Conservation (phyloP, 108 stramenopile species). For the Cyclotella atomus region DNA sequence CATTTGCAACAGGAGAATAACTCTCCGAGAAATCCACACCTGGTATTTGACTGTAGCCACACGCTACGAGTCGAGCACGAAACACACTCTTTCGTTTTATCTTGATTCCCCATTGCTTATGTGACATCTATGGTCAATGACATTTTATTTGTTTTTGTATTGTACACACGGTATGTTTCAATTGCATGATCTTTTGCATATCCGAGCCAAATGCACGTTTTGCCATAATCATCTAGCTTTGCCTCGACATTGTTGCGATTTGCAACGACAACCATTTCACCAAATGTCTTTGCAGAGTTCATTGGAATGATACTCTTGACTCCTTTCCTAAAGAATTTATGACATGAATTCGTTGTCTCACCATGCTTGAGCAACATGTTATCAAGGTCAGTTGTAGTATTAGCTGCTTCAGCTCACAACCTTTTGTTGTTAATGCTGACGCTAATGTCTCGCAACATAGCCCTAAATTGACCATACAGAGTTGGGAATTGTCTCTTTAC, state of each 20-base stretch:
- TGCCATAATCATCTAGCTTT: conserved; percentile 2
- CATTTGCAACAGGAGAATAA: conserved; percentile 16
- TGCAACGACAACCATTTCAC: background rate
- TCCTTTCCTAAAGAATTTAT: conserved; percentile 12
- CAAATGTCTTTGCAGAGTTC: background rate
- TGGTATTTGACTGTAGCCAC: conserved; percentile 18
- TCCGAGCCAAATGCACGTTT: background rate
- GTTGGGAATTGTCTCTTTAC: conserved; percentile 18
- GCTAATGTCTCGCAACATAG: background rate
- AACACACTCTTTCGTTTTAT: conserved; percentile 12
- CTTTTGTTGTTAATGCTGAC: background rate
- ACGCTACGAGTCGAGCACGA: conserved; percentile 6
- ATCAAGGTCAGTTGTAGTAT: conserved; percentile 4
- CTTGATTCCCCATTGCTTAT: conserved; percentile 20
- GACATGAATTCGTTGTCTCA: background rate
- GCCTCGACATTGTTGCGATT: background rate
- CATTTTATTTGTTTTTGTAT: background rate
- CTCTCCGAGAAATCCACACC: conserved; percentile 27
- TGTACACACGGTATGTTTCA: conserved; percentile 1
- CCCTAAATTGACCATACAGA: background rate
- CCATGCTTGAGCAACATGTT: background rate
- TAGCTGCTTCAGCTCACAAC: conserved; percentile 18
- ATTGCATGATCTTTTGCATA: conserved; percentile 8
- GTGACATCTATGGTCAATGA: conserved; percentile 2
- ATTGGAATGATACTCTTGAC: conserved; percentile 5